Evolutionary conservation across 306 rosid genomes (phyloP).

Genomic region (Malus fusca): DNA sequence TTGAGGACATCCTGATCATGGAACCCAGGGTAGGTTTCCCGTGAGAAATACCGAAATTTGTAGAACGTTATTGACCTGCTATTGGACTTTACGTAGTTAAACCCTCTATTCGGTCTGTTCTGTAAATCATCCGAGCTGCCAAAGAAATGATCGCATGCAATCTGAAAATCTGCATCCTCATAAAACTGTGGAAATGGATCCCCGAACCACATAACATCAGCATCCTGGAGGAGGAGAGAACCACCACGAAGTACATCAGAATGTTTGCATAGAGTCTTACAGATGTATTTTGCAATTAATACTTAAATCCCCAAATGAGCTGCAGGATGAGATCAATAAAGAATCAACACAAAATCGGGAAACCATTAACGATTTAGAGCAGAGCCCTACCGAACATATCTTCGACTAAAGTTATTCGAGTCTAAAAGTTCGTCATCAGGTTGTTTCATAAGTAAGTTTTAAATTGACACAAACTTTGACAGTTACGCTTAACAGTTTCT

Average conservation of each 20-base stretch:
- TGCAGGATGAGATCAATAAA: neutral
- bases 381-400: neutral
- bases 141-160: conserved; percentile 82
- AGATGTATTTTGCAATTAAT: neutral
- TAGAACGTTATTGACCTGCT: conserved; percentile 77
- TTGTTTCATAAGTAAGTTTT: neutral
- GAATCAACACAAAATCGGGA: neutral
- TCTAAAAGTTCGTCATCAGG: neutral
- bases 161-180: conserved; percentile 74
- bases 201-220: conserved; percentile 96
- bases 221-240: conserved; percentile 58
- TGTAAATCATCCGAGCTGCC: conserved; percentile 56
- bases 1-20: conserved; percentile 99
- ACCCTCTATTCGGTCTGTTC: conserved; percentile 93
- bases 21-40: conserved; percentile 63
- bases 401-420: neutral
- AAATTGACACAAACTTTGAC: neutral
- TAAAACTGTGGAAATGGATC: conserved; percentile 78
- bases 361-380: neutral
- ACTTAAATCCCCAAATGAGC: neutral
- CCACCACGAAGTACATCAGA: neutral
- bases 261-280: neutral
- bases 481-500: neutral
- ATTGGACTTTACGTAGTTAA: conserved; percentile 76
- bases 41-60: conserved; percentile 74